Evolutionary conservation across 129 eudicot species (phyloP).

Genomic region (Apium graveolens): DNA sequence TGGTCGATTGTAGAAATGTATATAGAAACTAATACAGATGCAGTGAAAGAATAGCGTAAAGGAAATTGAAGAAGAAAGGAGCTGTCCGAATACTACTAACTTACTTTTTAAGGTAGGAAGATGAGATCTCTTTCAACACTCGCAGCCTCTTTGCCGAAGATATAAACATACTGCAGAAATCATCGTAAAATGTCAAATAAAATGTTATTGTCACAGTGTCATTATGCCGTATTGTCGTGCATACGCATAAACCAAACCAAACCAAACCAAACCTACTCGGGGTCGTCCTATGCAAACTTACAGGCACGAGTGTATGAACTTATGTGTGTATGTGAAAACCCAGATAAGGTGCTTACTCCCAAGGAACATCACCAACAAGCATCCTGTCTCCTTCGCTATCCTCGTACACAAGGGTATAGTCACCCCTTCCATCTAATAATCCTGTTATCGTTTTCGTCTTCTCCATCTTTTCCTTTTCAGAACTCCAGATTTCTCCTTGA

Average conservation of each 20-base stretch:
- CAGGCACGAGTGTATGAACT: too few species aligned
- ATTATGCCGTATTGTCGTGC: too few species aligned
- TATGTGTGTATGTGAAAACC: not conserved
- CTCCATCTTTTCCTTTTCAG: slow-evolving; percentile 19
- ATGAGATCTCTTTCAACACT: slow-evolving; percentile 68
- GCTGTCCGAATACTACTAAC: not conserved
- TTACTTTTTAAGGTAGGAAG: slow-evolving; percentile 27
- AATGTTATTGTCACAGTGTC: too few species aligned
- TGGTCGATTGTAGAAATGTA: not conserved
- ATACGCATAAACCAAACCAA: not conserved
- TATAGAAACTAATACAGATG: too few species aligned
- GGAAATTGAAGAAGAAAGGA: not conserved
- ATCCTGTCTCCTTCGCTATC: slow-evolving; percentile 96
- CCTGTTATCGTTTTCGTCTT: slow-evolving; percentile 41
- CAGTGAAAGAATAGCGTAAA: too few species aligned
- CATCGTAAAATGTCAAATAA: not conserved
- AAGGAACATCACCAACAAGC: slow-evolving; percentile 98
- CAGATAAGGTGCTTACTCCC: slow-evolving; percentile 65
- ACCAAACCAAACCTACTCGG: not conserved
- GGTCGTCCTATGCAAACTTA: too few species aligned
- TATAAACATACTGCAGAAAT: slow-evolving; percentile 68
- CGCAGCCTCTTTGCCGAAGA: slow-evolving; percentile 84
- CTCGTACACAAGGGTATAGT: slow-evolving; percentile 87
- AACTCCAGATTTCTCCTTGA: slow-evolving; percentile 43
- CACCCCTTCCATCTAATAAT: slow-evolving; percentile 70